A percentile compares a stretch with the other conserved stretches of the same genome.
Evolutionary conservation across 1,284 basidiomycete genomes (phyloP).

Genomic region (Vanrija pseudolonga): DNA sequence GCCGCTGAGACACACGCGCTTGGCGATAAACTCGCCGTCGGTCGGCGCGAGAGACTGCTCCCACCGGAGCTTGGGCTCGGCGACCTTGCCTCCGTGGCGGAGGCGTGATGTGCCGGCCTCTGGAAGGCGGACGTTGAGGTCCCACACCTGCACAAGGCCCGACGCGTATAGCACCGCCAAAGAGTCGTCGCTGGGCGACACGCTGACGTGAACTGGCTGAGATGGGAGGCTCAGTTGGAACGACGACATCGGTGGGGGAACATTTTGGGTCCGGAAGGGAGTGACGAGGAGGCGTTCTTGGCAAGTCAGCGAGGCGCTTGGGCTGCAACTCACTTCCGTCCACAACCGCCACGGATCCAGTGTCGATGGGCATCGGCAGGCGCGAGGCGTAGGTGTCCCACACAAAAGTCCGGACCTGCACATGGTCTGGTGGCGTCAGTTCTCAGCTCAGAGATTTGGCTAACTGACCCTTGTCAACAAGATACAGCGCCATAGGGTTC

Average conservation of each 20-base stretch:
- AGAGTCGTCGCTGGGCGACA: conserved; percentile 59
- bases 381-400: conserved; percentile 73
- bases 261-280: conserved; percentile 87
- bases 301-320: neutral
- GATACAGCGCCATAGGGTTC: conserved; percentile 61
- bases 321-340: conserved; percentile 67
- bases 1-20: conserved; percentile 32
- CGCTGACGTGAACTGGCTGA: conserved; percentile 64
- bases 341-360: conserved; percentile 82
- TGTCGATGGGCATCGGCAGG: conserved; percentile 66
- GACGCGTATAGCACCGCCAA: conserved; percentile 62
- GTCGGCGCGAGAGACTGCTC: conserved; percentile 40
- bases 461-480: conserved; percentile 64
- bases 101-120: conserved; percentile 48
- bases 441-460: neutral
- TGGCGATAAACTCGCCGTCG: conserved; percentile 22
- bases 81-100: conserved; percentile 59
- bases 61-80: conserved; percentile 59
- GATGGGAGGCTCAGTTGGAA: conserved; percentile 57
- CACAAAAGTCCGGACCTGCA: conserved; percentile 61
- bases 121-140: conserved; percentile 59
- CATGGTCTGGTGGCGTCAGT: conserved; percentile 46
- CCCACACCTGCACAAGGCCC: conserved; percentile 61
- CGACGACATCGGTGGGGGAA: conserved; percentile 93
- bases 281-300: conserved; percentile 75